Conservation (phyloP, 2,329 filamentous ascomycete species). For the Colletotrichum sp. region DNA sequence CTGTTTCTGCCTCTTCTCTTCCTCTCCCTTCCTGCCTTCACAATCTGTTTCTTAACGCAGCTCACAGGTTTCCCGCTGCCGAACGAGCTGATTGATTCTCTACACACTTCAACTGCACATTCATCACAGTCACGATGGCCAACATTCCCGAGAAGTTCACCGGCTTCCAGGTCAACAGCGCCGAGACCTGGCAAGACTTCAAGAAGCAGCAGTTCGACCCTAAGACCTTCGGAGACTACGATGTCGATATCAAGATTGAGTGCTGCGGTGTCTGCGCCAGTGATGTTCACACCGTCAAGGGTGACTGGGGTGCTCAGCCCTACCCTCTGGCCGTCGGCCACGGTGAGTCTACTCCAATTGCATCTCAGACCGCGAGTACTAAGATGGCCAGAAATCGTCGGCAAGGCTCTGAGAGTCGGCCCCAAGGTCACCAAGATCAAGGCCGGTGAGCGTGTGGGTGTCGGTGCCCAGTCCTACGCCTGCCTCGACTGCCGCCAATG, state of each 20-base stretch:
- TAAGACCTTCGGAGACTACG: conserved; percentile 85
- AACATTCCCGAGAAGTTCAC: conserved; percentile 62
- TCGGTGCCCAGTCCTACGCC: conserved; percentile 71
- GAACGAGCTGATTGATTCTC: neutral
- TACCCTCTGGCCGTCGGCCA: conserved; percentile 73
- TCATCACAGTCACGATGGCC: conserved; percentile 43
- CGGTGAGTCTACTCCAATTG: conserved; percentile 42
- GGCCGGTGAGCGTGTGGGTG: conserved; percentile 68
- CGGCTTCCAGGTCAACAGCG: conserved; percentile 63
- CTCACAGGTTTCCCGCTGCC: neutral
- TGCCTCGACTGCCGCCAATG: conserved; percentile 71
- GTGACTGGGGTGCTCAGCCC: conserved; percentile 69
- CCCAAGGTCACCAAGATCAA: conserved; percentile 66
- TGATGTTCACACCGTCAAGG: conserved; percentile 73
- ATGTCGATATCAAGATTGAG: conserved; percentile 87
- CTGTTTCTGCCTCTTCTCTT: neutral
- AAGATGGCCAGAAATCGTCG: conserved; percentile 64
- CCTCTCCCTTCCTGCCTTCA: neutral
- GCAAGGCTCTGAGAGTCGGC: conserved; percentile 71
- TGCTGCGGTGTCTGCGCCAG: conserved; percentile 79
- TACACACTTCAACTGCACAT: neutral
- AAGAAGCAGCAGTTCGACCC: conserved; percentile 79
- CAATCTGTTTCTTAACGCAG: neutral
- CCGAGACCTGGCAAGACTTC: conserved; percentile 62
- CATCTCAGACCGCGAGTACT: neutral